A percentile compares a stretch with the other conserved stretches of the same genome.
phyloP scores from a whole-genome alignment of 805 yeast genomes.

The Zygosaccharomyces bailii region DNA sequence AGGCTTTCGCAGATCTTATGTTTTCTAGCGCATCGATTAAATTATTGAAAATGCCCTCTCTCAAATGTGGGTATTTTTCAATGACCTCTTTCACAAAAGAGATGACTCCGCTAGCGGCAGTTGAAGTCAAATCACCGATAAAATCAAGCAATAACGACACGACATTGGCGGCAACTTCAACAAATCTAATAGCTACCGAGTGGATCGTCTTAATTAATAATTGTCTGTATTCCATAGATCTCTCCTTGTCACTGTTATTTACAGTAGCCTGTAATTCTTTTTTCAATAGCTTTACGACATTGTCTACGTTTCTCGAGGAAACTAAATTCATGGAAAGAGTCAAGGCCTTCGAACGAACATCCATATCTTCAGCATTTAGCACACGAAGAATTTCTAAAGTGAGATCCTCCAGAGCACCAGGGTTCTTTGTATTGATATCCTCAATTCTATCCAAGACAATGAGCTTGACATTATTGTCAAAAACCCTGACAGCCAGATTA shows the following conservation, averaged over 20 bases:
- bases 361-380: conserved; percentile 82
- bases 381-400: conserved; percentile 84
- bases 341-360: conserved; percentile 84
- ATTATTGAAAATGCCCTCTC: conserved; percentile 59
- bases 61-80: conserved; percentile 81
- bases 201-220: conserved; percentile 84
- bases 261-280: conserved; percentile 82
- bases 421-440: conserved; percentile 67
- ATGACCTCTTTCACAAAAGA: conserved; percentile 92
- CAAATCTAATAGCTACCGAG: conserved; percentile 80
- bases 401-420: conserved; percentile 80
- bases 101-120: conserved; percentile 85
- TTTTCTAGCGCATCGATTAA: conserved; percentile 59
- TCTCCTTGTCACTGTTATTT: conserved; percentile 64
- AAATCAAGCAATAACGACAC: conserved; percentile 85
- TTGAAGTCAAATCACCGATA: conserved; percentile 75
- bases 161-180: conserved; percentile 87
- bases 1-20: conserved; percentile 83
- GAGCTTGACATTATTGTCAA: conserved; percentile 93
- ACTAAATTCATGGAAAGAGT: conserved; percentile 78
- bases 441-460: conserved; percentile 84
- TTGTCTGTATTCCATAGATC: conserved; percentile 82
- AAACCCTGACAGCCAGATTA: conserved; percentile 83
- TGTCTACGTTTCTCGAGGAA: conserved; percentile 86
- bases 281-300: conserved; percentile 84